Evolutionary conservation across 1,284 basidiomycete species (phyloP), one percentile per base, ranked within the genome.

Genomic region (Trichosporon ovoides): DNA sequence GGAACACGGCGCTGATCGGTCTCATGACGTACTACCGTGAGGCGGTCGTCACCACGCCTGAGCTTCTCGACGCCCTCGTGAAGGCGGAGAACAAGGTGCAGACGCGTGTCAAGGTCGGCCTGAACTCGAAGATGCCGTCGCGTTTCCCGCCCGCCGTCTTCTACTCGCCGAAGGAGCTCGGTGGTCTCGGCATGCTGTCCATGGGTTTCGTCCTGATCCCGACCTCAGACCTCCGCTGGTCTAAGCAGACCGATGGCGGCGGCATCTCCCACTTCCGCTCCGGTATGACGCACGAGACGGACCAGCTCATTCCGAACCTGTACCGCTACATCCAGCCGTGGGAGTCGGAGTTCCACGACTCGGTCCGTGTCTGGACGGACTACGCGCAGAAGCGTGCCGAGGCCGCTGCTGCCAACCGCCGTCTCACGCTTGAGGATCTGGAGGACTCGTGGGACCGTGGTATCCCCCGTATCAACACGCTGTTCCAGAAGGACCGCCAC

Each of bases 381-480:
- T 98, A 99, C 76, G 96, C 96, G 0, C 91, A 97, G 90, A 99
- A 98, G 83, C 83, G 96, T 65, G 98, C 98, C 78, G 96, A 99
- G 75, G 96, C 95, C 19, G 95, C 93, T 64, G 93, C 95, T 3
- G 91, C 97, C 75, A 98, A 98, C 78, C 87, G 95, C 59, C 87
- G 96, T 22, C 81, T 98, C 50, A 98, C 94, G 1, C 81, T 97
- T n/a, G 94, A 98, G 74, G 94, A 97, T 81, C 82, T 97, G 20
- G 93, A 97, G 75, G 93, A 97, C 73, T 92, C 89, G 70, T 97
- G 92, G 91, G 74, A 98, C 78, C 89, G 95, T 66, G 95, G 95
- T 80, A 95, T 98, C 73, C 95, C 96, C 7, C 64, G 72, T 52
- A 71, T 74, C 64, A 72, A 72, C 66, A 73, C 72, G 18, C 61